These are phyloP conservation scores for Mollisia scopiformis DNA, from an alignment of 2,329 filamentous ascomycete species.

Conservation along the genomic window DNA sequence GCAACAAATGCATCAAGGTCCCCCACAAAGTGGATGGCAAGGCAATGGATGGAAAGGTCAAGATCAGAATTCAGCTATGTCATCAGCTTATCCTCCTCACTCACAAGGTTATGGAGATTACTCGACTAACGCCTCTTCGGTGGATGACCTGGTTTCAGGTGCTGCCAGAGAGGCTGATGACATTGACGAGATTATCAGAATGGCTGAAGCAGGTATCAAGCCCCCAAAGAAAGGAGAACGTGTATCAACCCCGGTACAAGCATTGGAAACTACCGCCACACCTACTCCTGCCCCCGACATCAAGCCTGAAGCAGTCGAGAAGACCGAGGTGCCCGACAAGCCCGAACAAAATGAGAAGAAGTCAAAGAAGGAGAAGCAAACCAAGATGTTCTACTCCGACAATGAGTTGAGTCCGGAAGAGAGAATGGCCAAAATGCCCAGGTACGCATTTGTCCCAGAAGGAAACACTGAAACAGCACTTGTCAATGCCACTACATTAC, in stretches of 20 bases:
- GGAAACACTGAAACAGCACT: constrained; percentile 38
- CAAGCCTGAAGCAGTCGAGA: constrained; percentile 25
- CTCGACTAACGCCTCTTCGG: constrained; percentile 44
- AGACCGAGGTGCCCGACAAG: constrained; percentile 30
- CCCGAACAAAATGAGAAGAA: constrained; percentile 61
- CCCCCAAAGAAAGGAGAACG: constrained; percentile 45
- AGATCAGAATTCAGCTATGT: constrained; percentile 42
- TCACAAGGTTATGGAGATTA: constrained; percentile 38
- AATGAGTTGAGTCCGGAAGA: constrained; percentile 83
- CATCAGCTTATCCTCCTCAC: constrained; percentile 40
- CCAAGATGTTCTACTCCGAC: constrained; percentile 81
- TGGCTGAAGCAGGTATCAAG: constrained; percentile 64
- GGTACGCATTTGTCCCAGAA: constrained; percentile 69
- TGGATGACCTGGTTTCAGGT: constrained; percentile 51
- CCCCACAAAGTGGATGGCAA: constrained; percentile 40
- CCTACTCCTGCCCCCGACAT: constrained; percentile 42
- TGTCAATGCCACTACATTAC: constrained; percentile 29
- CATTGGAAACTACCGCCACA: constrained; percentile 36
- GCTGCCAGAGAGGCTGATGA: constrained; percentile 56
- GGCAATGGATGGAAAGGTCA: constrained; percentile 40
- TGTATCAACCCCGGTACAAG: constrained; percentile 47
- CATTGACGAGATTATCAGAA: constrained; percentile 67
- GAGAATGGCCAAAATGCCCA: constrained; percentile 78
- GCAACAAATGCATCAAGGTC: constrained; percentile 59
- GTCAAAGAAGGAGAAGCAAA: constrained; percentile 67